Percentiles rank a stretch among this genome's conserved stretches.
phyloP scores from a whole-genome alignment of 2,329 filamentous ascomycete species.

The Emmonsiellopsis sp. region DNA sequence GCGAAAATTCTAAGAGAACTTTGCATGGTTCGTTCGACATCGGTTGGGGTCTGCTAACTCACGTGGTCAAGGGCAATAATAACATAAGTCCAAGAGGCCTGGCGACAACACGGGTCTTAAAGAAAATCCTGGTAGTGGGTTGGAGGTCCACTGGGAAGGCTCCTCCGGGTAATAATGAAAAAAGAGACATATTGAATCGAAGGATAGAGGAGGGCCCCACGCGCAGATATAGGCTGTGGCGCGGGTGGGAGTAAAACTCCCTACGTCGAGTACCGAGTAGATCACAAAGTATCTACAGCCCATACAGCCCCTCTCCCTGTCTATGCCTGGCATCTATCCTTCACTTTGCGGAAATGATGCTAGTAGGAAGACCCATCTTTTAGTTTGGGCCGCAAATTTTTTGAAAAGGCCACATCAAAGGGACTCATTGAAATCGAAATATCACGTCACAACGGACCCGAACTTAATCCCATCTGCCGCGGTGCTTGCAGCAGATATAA shows the following conservation, averaged over 20 bases:
- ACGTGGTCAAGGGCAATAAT: not conserved
- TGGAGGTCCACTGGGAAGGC: not conserved
- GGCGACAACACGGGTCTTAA: not conserved
- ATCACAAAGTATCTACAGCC: not conserved
- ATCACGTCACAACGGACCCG: not conserved
- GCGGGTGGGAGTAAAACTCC: not conserved
- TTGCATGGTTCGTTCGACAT: not conserved
- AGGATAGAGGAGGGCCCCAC: not conserved
- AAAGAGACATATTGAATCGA: not conserved
- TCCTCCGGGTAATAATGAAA: not conserved
- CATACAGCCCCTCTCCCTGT: not conserved
- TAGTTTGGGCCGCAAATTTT: not conserved
- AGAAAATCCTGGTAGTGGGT: not conserved
- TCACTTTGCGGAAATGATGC: not conserved
- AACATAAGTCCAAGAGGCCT: not conserved
- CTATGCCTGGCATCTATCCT: not conserved
- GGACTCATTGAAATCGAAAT: not conserved
- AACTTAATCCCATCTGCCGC: not conserved
- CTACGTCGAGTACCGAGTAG: not conserved
- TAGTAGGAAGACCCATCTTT: not conserved
- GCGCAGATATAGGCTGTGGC: not conserved
- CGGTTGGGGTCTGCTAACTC: constrained; percentile 12
- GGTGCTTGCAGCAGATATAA: not conserved
- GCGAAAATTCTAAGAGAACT: not conserved
- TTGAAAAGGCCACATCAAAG: not conserved